Evolutionary conservation across 1,284 basidiomycete genomes (phyloP), one percentile per base, ranked within the genome.

Genomic region (Ceratobasidium sp.): DNA sequence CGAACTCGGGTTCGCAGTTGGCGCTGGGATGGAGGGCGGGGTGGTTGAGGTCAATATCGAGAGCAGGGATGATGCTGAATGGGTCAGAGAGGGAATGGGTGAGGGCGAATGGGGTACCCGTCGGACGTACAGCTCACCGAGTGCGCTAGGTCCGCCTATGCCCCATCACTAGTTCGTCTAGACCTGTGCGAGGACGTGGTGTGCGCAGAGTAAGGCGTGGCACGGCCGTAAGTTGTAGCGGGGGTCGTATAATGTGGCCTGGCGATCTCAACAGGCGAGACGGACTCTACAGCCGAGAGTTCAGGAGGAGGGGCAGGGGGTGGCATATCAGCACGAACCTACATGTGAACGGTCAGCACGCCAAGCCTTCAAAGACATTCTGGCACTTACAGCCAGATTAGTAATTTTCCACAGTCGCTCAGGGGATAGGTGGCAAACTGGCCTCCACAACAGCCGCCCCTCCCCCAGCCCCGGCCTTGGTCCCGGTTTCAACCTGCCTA

Each of bases 51-150:
- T n/a, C n/a, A n/a, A n/a, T n/a, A n/a, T n/a, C n/a, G n/a, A n/a
- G n/a, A n/a, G n/a, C n/a, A n/a, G n/a, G n/a, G n/a, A n/a, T n/a
- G n/a, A n/a, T n/a, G n/a, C n/a, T n/a, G n/a, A n/a, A n/a, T n/a
- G n/a, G n/a, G n/a, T n/a, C n/a, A n/a, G n/a, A n/a, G n/a, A n/a
- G n/a, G n/a, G n/a, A n/a, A n/a, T n/a, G n/a, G n/a, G n/a, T n/a
- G n/a, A n/a, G n/a, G n/a, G n/a, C n/a, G n/a, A n/a, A n/a, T n/a
- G n/a, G n/a, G n/a, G n/a, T 16, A 56, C n/a, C 53, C 64, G 64
- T 28, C 49, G 64, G 51, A 67, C 64, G 21, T 67, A 56, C 64
- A 67, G 64, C 46, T 67, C 64, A 40, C 64, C 64, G 51, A 67
- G 51, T 28, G 64, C 64, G 53, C 51, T 67, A 51, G 30, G 38